These are phyloP conservation scores for Crithidia mellificae DNA, from an alignment of 208 protist genomes.

Conservation along the genomic window DNA sequence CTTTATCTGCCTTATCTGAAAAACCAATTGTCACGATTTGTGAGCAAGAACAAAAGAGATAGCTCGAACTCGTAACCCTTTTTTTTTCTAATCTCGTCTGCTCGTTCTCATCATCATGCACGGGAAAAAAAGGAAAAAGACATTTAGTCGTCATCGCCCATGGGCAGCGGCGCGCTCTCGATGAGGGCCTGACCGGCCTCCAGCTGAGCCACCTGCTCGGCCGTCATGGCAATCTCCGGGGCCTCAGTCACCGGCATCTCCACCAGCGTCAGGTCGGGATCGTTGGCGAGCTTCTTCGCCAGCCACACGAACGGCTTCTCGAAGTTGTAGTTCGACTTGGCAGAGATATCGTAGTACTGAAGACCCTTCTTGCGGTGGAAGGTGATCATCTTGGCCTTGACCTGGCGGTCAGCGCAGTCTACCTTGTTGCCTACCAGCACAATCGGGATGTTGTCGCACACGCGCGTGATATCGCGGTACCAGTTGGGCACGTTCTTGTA, in stretches of 20 bases:
- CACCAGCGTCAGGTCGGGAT: constrained; percentile 94
- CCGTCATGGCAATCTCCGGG: constrained; percentile 69
- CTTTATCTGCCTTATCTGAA: not conserved
- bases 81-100: no score
- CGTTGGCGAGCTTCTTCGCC: constrained; percentile 96
- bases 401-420: constrained; percentile 99
- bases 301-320: constrained; percentile 99
- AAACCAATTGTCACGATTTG: not conserved
- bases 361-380: constrained; percentile 99
- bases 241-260: constrained; percentile 87
- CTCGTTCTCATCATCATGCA: no score
- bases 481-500: constrained; percentile 99
- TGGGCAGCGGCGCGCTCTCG: constrained; percentile 90
- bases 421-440: constrained; percentile 99
- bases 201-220: constrained; percentile 80
- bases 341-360: constrained; percentile 99
- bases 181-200: constrained; percentile 89
- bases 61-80: constrained; percentile 3
- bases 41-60: no score
- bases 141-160: constrained; percentile 95
- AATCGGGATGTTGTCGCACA: constrained; percentile 99
- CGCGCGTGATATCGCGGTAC: constrained; percentile 98
- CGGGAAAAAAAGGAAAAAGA: constrained; percentile 70
- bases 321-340: constrained; percentile 99
- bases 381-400: constrained; percentile 99